Conservation (phyloP, 345 rosid species). For the Eucalyptus sideroxylon region DNA sequence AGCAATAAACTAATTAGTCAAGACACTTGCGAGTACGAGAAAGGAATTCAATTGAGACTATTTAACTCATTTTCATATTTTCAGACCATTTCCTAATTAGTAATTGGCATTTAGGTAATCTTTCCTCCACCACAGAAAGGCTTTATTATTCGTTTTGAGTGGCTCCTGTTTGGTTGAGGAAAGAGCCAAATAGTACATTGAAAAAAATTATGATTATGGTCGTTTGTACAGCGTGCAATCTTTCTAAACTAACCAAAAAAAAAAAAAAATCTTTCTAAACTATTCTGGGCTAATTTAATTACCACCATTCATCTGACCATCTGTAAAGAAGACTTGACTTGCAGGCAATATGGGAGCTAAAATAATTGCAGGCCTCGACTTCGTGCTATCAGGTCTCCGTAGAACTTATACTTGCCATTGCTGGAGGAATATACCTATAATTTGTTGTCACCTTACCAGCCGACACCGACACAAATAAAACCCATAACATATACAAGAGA, state of each 20-base stretch:
- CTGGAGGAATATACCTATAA: background rate
- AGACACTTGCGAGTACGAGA: background rate
- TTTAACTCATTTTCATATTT: background rate
- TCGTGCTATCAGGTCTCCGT: too few relatives aligned
- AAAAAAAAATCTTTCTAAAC: background rate
- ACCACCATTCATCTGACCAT: background rate
- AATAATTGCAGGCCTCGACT: background rate
- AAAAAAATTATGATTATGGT: background rate
- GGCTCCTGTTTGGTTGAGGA: background rate
- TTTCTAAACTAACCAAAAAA: too few relatives aligned
- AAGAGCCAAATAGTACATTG: background rate
- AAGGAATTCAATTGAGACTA: background rate
- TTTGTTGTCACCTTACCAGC: background rate
- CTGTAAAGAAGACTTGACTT: background rate
- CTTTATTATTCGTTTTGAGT: background rate
- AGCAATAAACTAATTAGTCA: background rate
- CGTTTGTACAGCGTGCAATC: background rate
- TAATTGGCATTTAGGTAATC: background rate
- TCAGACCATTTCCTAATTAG: too few relatives aligned
- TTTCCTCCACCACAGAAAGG: background rate
- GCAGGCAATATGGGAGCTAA: background rate
- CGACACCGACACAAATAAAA: background rate
- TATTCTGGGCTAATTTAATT: background rate
- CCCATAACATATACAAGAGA: background rate
- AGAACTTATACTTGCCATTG: background rate